Percentiles rank a stretch among this genome's conserved stretches.
Evolutionary conservation across 2,329 filamentous ascomycete species (phyloP).

Genomic region (Ceratocystis ficicola): DNA sequence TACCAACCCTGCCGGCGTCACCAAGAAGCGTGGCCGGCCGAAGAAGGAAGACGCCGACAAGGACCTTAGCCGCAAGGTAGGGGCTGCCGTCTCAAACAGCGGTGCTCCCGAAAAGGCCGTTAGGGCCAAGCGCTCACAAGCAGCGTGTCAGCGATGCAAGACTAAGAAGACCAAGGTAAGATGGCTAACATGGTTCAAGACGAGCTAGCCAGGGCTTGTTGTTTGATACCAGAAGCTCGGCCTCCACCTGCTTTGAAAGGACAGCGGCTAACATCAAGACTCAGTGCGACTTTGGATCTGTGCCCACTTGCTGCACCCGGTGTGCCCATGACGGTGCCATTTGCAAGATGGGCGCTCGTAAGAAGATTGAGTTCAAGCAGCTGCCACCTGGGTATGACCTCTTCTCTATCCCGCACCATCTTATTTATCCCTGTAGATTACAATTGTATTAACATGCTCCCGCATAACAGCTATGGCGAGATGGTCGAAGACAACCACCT

Average conservation of each 20-base stretch:
- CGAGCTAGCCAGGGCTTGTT: not conserved
- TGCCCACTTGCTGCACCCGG: conserved; percentile 39
- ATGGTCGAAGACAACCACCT: conserved; percentile 54
- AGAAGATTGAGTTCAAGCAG: conserved; percentile 59
- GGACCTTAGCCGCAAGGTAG: conserved; percentile 10
- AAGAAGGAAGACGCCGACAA: conserved; percentile 18
- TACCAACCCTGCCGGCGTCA: not conserved
- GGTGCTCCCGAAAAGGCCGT: conserved; percentile 26
- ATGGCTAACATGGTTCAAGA: not conserved
- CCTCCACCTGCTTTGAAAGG: not conserved
- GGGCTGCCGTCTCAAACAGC: not conserved
- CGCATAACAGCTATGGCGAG: conserved; percentile 43
- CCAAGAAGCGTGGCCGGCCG: conserved; percentile 21
- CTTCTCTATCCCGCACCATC: not conserved
- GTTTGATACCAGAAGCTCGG: not conserved
- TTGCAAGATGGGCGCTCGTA: conserved; percentile 50
- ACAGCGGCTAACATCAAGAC: conserved; percentile 1
- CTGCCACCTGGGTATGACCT: conserved; percentile 45
- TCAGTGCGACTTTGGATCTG: conserved; percentile 15
- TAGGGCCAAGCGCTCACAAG: conserved; percentile 54
- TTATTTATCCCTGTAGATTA: not conserved
- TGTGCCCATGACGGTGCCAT: conserved; percentile 54
- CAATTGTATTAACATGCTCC: not conserved
- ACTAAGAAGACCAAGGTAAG: conserved; percentile 58
- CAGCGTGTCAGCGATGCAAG: conserved; percentile 53